phyloP scores from a whole-genome alignment of 192 early-diverging fungal species.

The Backusella australiensis region DNA sequence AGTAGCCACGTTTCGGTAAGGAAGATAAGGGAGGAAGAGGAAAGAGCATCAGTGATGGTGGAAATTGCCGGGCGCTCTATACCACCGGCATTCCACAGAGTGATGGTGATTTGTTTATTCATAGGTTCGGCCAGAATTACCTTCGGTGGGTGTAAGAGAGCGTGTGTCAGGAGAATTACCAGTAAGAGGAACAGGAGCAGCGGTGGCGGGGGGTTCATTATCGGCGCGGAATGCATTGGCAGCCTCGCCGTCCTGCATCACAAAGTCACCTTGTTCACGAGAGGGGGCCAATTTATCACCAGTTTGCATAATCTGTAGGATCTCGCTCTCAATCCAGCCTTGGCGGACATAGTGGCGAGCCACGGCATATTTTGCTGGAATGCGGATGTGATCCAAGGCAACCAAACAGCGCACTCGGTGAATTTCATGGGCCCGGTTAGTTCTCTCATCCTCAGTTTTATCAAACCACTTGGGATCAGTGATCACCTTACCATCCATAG shows the following conservation, averaged over 20 bases:
- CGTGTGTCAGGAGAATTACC: no score
- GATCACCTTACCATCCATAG: neutral
- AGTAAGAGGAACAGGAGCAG: no score
- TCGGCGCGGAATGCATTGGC: neutral
- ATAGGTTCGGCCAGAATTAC: neutral
- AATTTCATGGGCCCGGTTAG: rapidly evolving
- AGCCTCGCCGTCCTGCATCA: neutral
- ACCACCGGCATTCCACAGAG: neutral
- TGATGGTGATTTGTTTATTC: neutral
- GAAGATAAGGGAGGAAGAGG: neutral
- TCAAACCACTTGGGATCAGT: neutral
- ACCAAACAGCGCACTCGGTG: neutral
- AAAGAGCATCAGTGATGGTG: neutral
- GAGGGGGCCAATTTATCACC: neutral
- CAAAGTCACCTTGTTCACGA: neutral
- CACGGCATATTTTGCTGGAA: neutral
- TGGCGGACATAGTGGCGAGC: neutral
- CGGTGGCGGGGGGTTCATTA: neutral
- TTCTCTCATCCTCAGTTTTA: no score
- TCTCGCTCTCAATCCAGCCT: neutral
- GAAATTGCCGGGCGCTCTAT: neutral
- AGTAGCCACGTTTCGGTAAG: neutral
- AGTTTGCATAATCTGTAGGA: neutral
- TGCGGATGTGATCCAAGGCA: neutral
- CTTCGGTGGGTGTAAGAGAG: no score